Evolutionary conservation across 352 stramenopile species (phyloP).

Genomic region (Phytophthora nicotianae): DNA sequence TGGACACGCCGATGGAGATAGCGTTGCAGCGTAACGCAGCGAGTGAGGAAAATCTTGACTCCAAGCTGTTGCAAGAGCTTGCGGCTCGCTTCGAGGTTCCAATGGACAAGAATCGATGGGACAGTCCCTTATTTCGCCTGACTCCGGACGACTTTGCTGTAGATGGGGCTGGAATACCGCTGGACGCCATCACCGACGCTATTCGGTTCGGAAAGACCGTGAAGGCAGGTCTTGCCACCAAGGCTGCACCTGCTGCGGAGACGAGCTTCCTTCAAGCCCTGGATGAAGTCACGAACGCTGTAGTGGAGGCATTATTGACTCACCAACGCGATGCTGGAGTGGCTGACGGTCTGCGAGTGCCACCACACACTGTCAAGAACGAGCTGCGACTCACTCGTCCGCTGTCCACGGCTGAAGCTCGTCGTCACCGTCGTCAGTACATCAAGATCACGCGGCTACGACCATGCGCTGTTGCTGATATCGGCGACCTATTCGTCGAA

Average conservation of each 20-base stretch:
- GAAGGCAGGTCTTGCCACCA: slow-evolving; percentile 74
- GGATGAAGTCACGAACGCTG: slow-evolving; percentile 54
- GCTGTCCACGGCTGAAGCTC: slow-evolving; percentile 61
- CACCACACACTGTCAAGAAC: slow-evolving; percentile 35
- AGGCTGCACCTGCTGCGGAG: slow-evolving; percentile 57
- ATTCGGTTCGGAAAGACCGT: slow-evolving; percentile 67
- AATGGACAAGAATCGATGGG: slow-evolving; percentile 94
- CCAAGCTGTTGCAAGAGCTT: slow-evolving; percentile 82
- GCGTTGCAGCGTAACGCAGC: slow-evolving; percentile 62
- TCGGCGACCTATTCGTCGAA: slow-evolving; percentile 74
- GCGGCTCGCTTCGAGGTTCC: slow-evolving; percentile 91
- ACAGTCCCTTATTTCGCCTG: slow-evolving; percentile 87
- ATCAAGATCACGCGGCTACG: slow-evolving; percentile 78
- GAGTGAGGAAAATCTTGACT: slow-evolving; percentile 43
- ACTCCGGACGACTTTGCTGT: slow-evolving; percentile 48
- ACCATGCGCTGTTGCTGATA: slow-evolving; percentile 53
- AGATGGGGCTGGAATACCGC: slow-evolving; percentile 39
- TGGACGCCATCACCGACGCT: slow-evolving; percentile 61
- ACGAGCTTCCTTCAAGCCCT: slow-evolving; percentile 79
- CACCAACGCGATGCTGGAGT: slow-evolving; percentile 71
- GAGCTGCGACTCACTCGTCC: slow-evolving; percentile 52
- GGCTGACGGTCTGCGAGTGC: slow-evolving; percentile 52
- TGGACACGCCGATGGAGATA: slow-evolving; percentile 69
- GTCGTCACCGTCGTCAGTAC: slow-evolving; percentile 81
- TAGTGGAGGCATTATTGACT: slow-evolving; percentile 65